Evolutionary conservation across 2,329 filamentous ascomycete species (phyloP), one percentile per base, ranked within the genome.

Genomic region (Botrytis elliptica): DNA sequence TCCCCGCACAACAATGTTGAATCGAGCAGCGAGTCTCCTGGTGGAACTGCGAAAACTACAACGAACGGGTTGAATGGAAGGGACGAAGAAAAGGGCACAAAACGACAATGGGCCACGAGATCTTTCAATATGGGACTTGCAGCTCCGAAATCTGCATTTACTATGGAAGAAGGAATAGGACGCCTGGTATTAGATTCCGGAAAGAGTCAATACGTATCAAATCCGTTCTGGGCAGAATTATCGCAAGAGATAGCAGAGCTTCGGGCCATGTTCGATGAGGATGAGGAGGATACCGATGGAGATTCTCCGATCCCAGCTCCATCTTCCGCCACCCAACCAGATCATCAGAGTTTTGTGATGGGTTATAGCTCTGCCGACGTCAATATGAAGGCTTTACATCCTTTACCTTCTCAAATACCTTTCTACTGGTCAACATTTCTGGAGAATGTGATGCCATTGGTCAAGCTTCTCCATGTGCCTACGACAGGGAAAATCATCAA

Each of bases 341-440:
- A 89, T 74, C 90, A 93, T 76, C 91, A 94, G 72, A 87, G 88
- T 38, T 95, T 93, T 80, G 85, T 94, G 40, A 88, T 94, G 75
- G 91, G 92, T 12, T 93, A 92, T 80, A 90, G 88, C 75, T 93
- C 92, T 1, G 86, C 88, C n/a, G 89, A 88, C 76, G 89, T 93
- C 40, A 88, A 94, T 77, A 83, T 94, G 76, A 83, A 86, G 29
- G 84, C 86, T 60, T 83, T 92, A 22, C 92, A 93, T 77, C 92
- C 92, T 2, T 79, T 89, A 0, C 87, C 90, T 0, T 88, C 89
- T 1, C 90, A 91, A 75, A 90, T 92, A 67, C 86, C 86, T 0
- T 88, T 88, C 67, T 88, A 93, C 72, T 94, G 92, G 92, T 86
- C 89, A 68, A 85, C 90, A 18, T 94, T 89, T 81, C 87, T 90